Evolutionary conservation across 208 protist species (phyloP).

Genomic region (Acanthamoeba castellanii): DNA sequence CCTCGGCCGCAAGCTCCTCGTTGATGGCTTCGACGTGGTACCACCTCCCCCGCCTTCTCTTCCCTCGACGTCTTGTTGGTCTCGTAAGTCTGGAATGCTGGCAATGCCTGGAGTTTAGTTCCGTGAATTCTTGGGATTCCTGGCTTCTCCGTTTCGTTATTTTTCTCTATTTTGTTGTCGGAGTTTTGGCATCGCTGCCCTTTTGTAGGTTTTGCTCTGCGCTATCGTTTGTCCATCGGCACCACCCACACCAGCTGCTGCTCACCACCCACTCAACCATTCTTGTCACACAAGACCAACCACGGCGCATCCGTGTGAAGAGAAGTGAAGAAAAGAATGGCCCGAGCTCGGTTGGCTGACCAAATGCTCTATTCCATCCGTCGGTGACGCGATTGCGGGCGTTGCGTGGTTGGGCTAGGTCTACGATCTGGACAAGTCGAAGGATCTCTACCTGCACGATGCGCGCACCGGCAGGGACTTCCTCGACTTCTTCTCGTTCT

Average conservation of each 20-base stretch:
- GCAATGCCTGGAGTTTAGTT: too few species aligned
- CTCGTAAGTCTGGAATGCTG: too few species aligned
- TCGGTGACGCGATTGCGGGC: too few species aligned
- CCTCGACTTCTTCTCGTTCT: conserved; percentile 81
- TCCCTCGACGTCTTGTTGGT: too few species aligned
- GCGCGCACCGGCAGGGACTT: conserved; percentile 73
- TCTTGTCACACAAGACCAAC: too few species aligned
- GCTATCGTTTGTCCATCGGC: background rate
- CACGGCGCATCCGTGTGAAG: too few species aligned
- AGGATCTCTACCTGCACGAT: conserved; percentile 73
- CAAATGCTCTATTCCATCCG: too few species aligned
- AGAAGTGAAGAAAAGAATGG: too few species aligned
- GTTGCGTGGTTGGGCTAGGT: conserved; percentile 26
- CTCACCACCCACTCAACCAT: too few species aligned
- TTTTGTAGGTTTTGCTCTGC: too few species aligned
- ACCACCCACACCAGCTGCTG: background rate
- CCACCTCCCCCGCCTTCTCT: background rate
- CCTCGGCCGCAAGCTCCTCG: conserved; percentile 66
- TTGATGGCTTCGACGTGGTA: conserved; percentile 76
- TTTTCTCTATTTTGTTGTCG: background rate
- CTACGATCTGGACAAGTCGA: conserved; percentile 77
- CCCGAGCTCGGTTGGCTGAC: too few species aligned
- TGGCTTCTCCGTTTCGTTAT: background rate
- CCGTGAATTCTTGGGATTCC: background rate
- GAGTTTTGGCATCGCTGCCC: background rate